Evolutionary conservation across 176 grass and related monocot species (phyloP), one percentile per base, ranked within the genome.

Genomic region (Avena insularis): DNA sequence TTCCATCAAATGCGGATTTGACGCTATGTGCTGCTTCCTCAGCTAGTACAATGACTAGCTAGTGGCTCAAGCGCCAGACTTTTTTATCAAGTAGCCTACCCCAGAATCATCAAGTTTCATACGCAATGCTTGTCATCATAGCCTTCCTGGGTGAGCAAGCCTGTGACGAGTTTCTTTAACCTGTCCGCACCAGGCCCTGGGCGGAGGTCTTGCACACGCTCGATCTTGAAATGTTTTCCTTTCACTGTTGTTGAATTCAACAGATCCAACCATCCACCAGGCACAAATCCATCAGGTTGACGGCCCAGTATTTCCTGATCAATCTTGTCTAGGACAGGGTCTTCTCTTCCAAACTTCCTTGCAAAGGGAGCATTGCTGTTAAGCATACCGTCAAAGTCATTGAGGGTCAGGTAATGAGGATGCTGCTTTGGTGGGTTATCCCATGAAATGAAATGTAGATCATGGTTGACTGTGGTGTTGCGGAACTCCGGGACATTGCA

Each of bases 341-440:
- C 97, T 46, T 93, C 90, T 83, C 92, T 89, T 25, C 92, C 85
- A 70, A 99, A 97, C 79, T 99, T 99, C 54, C 94, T 91, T 47
- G 94, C 97, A 79, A 99, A 99, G 48, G 94, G 97, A 29, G 97
- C 89, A 54, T 99, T 94, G 78, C 92, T 96, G 46, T 66, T 77
- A 31, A 97, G n/a, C 97, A 99, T 94, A 50, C 82, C 86, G 0
- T 86, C 47, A 51, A 88, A 94, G 81, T 99, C 92, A 68, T 86
- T 56, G 2, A 94, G 48, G 6, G 92, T 97, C 43, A 97, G 91
- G 65, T 92, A 92, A 83, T 99, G 97, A 36, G 97, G 97, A 57
- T 97, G 97, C 67, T 99, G 97, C 90, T 99, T 99, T 55, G 97
- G 97, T 46, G 97, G 97, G 80, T 97, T 99, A 67, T 99, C 97